Conservation (phyloP, 257 asterid genomes). For the Forsythia suspensa region DNA sequence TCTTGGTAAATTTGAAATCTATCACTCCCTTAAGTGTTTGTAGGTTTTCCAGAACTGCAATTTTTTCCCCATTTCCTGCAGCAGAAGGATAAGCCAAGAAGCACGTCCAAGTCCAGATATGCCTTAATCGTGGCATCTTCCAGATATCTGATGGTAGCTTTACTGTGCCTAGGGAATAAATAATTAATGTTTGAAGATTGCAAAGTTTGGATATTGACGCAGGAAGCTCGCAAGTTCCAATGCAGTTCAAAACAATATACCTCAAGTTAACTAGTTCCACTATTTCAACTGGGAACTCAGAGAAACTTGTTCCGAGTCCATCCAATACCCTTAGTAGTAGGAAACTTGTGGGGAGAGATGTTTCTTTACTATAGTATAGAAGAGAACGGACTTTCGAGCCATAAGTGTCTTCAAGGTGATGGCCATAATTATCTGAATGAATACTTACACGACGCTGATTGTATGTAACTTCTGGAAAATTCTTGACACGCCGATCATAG, state of each 20-base stretch:
- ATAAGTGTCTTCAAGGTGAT: too few relatives aligned
- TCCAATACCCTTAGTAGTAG: conserved; percentile 24
- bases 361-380: not conserved
- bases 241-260: not conserved
- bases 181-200: conserved; percentile 24
- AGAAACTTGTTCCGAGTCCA: not conserved
- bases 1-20: conserved; percentile 3
- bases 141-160: conserved; percentile 11
- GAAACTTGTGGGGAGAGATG: too few relatives aligned
- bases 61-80: not conserved
- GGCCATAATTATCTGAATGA: not conserved
- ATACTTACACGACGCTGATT: conserved; percentile 10
- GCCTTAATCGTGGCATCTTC: conserved; percentile 27
- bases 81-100: not conserved
- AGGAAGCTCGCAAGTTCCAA: not conserved
- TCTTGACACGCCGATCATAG: too few relatives aligned
- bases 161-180: not conserved
- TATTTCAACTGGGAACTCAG: not conserved
- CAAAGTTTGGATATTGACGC: conserved; percentile 19
- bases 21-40: not conserved
- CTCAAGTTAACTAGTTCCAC: conserved; percentile 12
- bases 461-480: not conserved
- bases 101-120: not conserved
- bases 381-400: not conserved
- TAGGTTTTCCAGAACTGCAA: not conserved